phyloP scores from a whole-genome alignment of 768 basidiomycete species.

The Macrocybe gigantea region DNA sequence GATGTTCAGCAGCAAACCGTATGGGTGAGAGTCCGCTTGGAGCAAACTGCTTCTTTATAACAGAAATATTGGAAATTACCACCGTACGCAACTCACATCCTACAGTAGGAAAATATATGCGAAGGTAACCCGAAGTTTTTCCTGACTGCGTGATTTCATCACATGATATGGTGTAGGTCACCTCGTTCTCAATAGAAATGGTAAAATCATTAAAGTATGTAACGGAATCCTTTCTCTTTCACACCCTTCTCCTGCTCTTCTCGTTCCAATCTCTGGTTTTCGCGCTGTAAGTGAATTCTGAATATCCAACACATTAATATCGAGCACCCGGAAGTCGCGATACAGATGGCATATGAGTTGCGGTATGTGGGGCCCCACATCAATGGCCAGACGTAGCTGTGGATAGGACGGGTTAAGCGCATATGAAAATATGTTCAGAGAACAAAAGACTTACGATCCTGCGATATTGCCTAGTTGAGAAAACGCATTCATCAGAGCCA shows the following conservation, averaged over 20 bases:
- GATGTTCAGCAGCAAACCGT: no score
- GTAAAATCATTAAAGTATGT: slow-evolving; percentile 31
- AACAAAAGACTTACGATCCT: slow-evolving; percentile 56
- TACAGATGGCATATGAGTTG: slow-evolving; percentile 70
- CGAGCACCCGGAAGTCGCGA: slow-evolving; percentile 43
- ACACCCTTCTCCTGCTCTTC: slow-evolving; percentile 28
- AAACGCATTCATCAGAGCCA: slow-evolving; percentile 79
- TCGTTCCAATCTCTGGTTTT: slow-evolving; percentile 34
- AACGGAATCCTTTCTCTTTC: slow-evolving; percentile 34
- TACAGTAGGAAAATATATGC: background rate
- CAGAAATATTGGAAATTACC: no score
- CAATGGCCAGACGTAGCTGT: slow-evolving; percentile 61
- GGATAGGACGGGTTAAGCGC: background rate
- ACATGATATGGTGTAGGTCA: background rate
- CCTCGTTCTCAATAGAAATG: background rate
- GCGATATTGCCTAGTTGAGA: slow-evolving; percentile 80
- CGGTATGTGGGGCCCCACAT: slow-evolving; percentile 68
- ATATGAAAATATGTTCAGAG: background rate
- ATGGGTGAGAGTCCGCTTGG: slow-evolving; percentile 8
- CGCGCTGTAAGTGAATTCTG: slow-evolving; percentile 31
- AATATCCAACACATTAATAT: slow-evolving; percentile 49
- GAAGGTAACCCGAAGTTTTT: slow-evolving; percentile 18
- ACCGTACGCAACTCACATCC: no score
- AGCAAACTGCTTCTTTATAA: background rate
- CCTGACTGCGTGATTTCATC: slow-evolving; percentile 3